These are phyloP conservation scores for Metschnikowia proteae DNA, from an alignment of 805 yeast species.

Conservation along the genomic window DNA sequence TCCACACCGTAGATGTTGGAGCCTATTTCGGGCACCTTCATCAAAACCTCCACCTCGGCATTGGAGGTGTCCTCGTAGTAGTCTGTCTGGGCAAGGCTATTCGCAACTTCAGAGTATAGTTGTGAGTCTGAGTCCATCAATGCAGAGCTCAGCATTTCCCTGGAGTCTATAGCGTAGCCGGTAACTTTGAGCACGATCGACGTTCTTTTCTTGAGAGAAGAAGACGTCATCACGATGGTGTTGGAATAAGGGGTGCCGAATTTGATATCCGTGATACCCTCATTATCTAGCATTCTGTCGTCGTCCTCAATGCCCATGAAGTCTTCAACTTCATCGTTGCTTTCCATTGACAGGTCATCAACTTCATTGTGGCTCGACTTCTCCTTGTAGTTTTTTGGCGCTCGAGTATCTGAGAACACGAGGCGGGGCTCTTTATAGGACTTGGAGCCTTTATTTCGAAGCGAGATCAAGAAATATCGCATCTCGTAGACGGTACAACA, in stretches of 20 bases:
- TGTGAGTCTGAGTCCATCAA: slow-evolving; percentile 1
- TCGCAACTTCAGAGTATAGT: background rate
- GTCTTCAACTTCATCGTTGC: slow-evolving; percentile 9
- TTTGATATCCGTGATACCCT: slow-evolving; percentile 80
- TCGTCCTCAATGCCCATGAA: slow-evolving; percentile 14
- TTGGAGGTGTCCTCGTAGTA: slow-evolving; percentile 15
- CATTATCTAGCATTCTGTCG: slow-evolving; percentile 58
- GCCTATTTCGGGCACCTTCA: slow-evolving; percentile 77
- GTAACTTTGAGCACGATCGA: slow-evolving; percentile 32
- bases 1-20: slow-evolving; percentile 68
- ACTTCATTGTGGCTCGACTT: slow-evolving; percentile 13
- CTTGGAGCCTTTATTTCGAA: slow-evolving; percentile 48
- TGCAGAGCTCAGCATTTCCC: background rate
- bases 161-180: slow-evolving; percentile 47
- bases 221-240: slow-evolving; percentile 35
- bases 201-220: slow-evolving; percentile 33
- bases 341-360: slow-evolving; percentile 14
- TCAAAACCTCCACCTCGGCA: slow-evolving; percentile 29
- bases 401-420: slow-evolving; percentile 32
- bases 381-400: slow-evolving; percentile 10
- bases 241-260: slow-evolving; percentile 43
- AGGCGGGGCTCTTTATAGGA: slow-evolving; percentile 37
- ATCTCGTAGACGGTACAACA: slow-evolving; percentile 79
- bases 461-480: slow-evolving; percentile 69
- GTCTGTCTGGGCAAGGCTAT: slow-evolving; percentile 2